phyloP scores from a whole-genome alignment of 179 eudicot species.

The Corrigiola litoralis region DNA sequence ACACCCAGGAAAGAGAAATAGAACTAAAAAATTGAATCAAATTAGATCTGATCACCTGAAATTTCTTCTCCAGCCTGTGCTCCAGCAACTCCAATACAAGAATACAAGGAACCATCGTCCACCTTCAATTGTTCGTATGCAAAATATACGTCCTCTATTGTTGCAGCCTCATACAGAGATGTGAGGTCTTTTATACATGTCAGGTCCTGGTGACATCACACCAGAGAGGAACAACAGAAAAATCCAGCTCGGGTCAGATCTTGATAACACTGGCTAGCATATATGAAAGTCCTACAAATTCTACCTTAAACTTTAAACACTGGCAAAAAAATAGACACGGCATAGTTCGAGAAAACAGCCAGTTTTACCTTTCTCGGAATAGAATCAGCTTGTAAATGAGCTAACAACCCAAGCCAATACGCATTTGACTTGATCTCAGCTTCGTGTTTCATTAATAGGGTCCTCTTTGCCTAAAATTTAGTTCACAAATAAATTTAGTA shows the following conservation, averaged over 20 bases:
- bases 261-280: background rate
- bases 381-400: slow-evolving; percentile 89
- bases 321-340: background rate
- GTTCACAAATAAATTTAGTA: background rate
- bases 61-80: slow-evolving; percentile 66
- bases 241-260: too few species aligned
- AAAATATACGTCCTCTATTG: slow-evolving; percentile 66
- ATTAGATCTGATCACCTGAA: slow-evolving; percentile 41
- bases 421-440: slow-evolving; percentile 96
- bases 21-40: background rate
- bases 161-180: slow-evolving; percentile 72
- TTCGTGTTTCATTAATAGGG: slow-evolving; percentile 93
- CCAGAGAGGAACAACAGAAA: slow-evolving; percentile 4
- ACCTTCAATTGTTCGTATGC: slow-evolving; percentile 88
- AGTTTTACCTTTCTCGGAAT: slow-evolving; percentile 79
- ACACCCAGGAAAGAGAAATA: background rate
- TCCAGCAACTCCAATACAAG: slow-evolving; percentile 96
- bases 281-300: background rate
- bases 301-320: background rate
- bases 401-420: slow-evolving; percentile 94
- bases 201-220: slow-evolving; percentile 51
- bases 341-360: slow-evolving; percentile 1
- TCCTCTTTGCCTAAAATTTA: slow-evolving; percentile 70
- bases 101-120: slow-evolving; percentile 75
- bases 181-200: slow-evolving; percentile 86